A percentile compares a stretch with the other conserved stretches of the same genome.
phyloP scores from a whole-genome alignment of 768 basidiomycete genomes.

The Rubroboletus satanas region DNA sequence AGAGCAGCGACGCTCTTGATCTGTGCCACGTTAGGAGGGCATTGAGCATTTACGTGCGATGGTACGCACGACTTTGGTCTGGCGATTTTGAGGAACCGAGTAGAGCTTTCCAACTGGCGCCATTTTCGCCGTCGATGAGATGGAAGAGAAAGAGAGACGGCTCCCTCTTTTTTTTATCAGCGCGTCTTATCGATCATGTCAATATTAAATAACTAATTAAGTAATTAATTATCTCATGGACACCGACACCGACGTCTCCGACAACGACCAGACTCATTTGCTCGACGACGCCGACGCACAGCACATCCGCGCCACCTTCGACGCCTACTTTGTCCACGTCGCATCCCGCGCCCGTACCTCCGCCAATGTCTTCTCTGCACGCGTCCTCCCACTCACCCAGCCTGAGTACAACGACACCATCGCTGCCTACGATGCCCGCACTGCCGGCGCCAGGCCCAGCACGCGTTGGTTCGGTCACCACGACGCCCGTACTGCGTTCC shows the following conservation, averaged over 20 bases:
- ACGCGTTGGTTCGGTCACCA: constrained; percentile 22
- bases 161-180: constrained; percentile 18
- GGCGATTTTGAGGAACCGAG: constrained; percentile 37
- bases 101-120: constrained; percentile 64
- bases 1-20: constrained; percentile 57
- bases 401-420: constrained; percentile 52
- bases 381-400: constrained; percentile 64
- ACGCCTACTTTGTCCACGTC: constrained; percentile 76
- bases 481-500: constrained; percentile 38
- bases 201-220: constrained; percentile 14
- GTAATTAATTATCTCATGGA: constrained; percentile 24
- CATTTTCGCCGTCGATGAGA: constrained; percentile 37
- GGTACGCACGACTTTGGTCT: constrained; percentile 44
- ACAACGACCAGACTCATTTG: constrained; percentile 22
- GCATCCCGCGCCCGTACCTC: constrained; percentile 69
- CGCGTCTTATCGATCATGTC: constrained; percentile 30
- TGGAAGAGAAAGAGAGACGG: constrained; percentile 15
- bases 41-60: neutral
- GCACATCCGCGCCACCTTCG: constrained; percentile 57
- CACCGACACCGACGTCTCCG: constrained; percentile 28
- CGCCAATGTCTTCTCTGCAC: constrained; percentile 70
- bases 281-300: constrained; percentile 9
- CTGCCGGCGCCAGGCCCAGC: neutral
- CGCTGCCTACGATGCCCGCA: constrained; percentile 20
- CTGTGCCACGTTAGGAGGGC: constrained; percentile 26